These are phyloP conservation scores for Austroboletus niveus DNA, from an alignment of 1,284 basidiomycete species.

Conservation along the genomic window DNA sequence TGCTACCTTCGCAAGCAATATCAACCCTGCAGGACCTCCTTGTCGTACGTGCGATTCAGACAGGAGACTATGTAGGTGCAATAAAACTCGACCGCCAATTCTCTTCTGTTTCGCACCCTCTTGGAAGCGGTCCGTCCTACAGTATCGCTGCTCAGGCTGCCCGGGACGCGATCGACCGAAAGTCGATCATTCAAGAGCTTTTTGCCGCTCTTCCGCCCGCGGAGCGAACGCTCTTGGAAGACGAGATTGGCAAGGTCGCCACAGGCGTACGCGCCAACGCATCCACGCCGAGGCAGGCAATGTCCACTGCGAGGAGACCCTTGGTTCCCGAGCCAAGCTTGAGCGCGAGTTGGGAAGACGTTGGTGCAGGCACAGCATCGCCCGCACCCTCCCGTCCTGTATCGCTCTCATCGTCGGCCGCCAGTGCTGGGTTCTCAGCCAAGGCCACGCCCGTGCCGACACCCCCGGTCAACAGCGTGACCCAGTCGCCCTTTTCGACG, in stretches of 20 bases:
- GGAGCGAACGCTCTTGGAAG: conserved; percentile 54
- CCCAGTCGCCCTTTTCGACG: neutral
- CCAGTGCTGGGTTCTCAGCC: conserved; percentile 2
- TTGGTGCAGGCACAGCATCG: conserved; percentile 11
- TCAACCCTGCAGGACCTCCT: conserved; percentile 77
- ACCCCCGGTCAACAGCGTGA: neutral
- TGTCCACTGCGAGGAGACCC: conserved; percentile 11
- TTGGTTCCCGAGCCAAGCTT: conserved; percentile 29
- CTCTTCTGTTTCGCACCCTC: conserved; percentile 23
- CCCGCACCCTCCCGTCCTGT: conserved; percentile 8
- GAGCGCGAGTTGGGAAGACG: conserved; percentile 53
- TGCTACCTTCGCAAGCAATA: conserved; percentile 38
- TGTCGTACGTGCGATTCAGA: conserved; percentile 75
- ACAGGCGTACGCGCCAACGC: conserved; percentile 16
- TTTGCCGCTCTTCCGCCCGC: conserved; percentile 57
- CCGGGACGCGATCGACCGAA: conserved; percentile 43
- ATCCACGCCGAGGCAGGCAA: conserved; percentile 5
- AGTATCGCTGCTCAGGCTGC: conserved; percentile 7
- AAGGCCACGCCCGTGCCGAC: conserved; percentile 2
- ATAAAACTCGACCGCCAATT: conserved; percentile 75
- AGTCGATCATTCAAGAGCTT: conserved; percentile 69
- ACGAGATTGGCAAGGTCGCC: conserved; percentile 40
- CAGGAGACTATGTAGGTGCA: conserved; percentile 68
- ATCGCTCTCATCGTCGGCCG: conserved; percentile 4
- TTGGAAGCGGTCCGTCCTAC: conserved; percentile 21